Percentiles rank a stretch among this genome's conserved stretches.
Conservation (phyloP, 768 basidiomycete species). For the Tephrocybe sp. region DNA sequence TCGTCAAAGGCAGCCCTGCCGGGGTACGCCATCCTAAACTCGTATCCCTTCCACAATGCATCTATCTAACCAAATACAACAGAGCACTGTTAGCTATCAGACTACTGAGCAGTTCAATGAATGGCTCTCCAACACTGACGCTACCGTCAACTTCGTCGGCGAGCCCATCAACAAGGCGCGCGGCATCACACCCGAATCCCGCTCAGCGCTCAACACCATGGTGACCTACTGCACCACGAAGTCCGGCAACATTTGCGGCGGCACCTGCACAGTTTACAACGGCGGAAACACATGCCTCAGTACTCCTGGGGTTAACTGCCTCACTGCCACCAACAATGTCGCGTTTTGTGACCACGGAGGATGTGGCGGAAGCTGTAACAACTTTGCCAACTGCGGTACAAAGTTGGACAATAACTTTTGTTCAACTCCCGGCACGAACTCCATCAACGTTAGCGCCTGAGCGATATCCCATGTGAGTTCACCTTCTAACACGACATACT, state of each 20-base stretch:
- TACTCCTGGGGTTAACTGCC: conserved; percentile 27
- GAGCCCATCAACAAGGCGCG: conserved; percentile 16
- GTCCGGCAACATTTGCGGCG: conserved; percentile 23
- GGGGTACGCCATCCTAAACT: not conserved
- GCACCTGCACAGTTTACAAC: conserved; percentile 28
- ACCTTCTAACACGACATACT: no score
- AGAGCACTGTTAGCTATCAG: not conserved
- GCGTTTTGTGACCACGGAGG: conserved; percentile 23
- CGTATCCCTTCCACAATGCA: not conserved
- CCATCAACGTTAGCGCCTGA: conserved; percentile 15
- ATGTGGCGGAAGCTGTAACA: conserved; percentile 25
- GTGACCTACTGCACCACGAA: conserved; percentile 27
- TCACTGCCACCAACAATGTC: conserved; percentile 27
- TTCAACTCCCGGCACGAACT: conserved; percentile 25
- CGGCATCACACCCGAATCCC: conserved; percentile 15
- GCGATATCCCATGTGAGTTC: not conserved
- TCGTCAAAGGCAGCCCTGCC: not conserved
- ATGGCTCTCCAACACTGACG: conserved; percentile 7
- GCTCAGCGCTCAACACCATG: conserved; percentile 16
- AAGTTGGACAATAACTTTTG: conserved; percentile 25
- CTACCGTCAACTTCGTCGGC: conserved; percentile 1
- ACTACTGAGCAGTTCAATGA: not conserved
- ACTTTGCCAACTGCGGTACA: conserved; percentile 20
- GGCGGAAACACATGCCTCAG: conserved; percentile 24
- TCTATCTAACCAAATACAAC: not conserved